Percentiles rank a stretch among this genome's conserved stretches.
Conservation (phyloP, 192 early-diverging fungal species). For the Coemansia sp. region DNA sequence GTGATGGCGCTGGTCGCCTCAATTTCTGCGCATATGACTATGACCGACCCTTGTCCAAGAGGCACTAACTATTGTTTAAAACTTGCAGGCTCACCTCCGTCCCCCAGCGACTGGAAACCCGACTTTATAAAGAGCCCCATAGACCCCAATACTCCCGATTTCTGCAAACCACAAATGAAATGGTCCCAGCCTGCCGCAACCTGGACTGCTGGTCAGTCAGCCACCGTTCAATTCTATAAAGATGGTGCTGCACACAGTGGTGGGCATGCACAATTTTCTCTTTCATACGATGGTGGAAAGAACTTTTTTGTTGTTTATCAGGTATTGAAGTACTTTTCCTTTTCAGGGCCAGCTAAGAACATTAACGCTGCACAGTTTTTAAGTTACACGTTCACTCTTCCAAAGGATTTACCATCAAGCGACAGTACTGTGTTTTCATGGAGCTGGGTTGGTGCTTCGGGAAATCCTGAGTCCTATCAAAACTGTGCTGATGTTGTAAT, state of each 20-base stretch:
- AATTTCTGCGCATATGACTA: too few relatives aligned
- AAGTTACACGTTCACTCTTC: slow-evolving; percentile 51
- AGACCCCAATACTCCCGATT: not conserved
- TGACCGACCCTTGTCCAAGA: too few relatives aligned
- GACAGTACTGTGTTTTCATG: slow-evolving; percentile 58
- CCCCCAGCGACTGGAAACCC: too few relatives aligned
- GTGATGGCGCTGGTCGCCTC: too few relatives aligned
- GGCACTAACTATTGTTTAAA: too few relatives aligned
- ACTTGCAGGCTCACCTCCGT: too few relatives aligned
- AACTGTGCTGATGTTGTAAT: slow-evolving; percentile 53
- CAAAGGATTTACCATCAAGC: slow-evolving; percentile 45
- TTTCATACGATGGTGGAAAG: slow-evolving; percentile 60
- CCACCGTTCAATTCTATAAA: slow-evolving; percentile 45
- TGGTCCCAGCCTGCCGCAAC: slow-evolving; percentile 58
- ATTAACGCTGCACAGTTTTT: not conserved
- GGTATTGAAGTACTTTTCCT: slow-evolving; percentile 22
- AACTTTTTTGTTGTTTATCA: slow-evolving; percentile 59
- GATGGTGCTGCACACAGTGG: slow-evolving; percentile 59
- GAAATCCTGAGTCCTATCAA: slow-evolving; percentile 55
- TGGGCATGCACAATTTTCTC: slow-evolving; percentile 67
- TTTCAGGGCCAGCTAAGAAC: slow-evolving; percentile 4
- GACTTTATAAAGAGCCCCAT: too few relatives aligned
- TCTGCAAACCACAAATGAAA: slow-evolving; percentile 61
- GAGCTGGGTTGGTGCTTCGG: slow-evolving; percentile 58
- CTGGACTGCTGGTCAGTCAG: slow-evolving; percentile 51